Evolutionary conservation across 2,329 filamentous ascomycete genomes (phyloP).

Genomic region (Magnaporthales sp.): DNA sequence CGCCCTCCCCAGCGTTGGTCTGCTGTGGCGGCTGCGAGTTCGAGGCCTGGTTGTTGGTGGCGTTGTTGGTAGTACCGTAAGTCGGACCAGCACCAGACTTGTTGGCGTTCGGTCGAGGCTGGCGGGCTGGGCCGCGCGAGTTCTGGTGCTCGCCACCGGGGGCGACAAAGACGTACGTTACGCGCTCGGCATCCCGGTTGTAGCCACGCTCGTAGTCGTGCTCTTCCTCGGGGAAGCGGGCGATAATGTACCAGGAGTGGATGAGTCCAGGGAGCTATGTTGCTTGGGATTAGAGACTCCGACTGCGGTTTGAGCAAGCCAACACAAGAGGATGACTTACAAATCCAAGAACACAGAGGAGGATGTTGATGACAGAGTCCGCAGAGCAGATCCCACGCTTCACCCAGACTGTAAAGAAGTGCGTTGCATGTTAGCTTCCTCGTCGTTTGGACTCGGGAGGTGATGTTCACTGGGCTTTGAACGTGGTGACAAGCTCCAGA

Average conservation of each 20-base stretch:
- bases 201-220: conserved; percentile 59
- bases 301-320: not conserved
- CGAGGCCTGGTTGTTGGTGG: conserved; percentile 8
- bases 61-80: conserved; percentile 35
- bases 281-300: not conserved
- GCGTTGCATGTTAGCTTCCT: conserved; percentile 19
- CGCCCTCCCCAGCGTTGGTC: conserved; percentile 30
- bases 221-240: conserved; percentile 70
- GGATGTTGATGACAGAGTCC: conserved; percentile 91
- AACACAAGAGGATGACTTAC: conserved; percentile 24
- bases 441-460: not conserved
- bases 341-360: conserved; percentile 71
- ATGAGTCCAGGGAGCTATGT: conserved; percentile 70
- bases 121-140: not conserved
- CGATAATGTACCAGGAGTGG: conserved; percentile 97
- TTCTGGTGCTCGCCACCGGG: conserved; percentile 21
- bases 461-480: not conserved
- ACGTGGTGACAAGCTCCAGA: not conserved
- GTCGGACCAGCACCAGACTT: conserved; percentile 21
- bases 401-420: conserved; percentile 67
- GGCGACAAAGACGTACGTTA: conserved; percentile 69
- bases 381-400: conserved; percentile 89
- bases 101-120: conserved; percentile 16
- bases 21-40: conserved; percentile 12
- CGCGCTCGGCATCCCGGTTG: conserved; percentile 47